phyloP scores from a whole-genome alignment of 2,329 filamentous ascomycete genomes.

The Cladophialophora carrionii region DNA sequence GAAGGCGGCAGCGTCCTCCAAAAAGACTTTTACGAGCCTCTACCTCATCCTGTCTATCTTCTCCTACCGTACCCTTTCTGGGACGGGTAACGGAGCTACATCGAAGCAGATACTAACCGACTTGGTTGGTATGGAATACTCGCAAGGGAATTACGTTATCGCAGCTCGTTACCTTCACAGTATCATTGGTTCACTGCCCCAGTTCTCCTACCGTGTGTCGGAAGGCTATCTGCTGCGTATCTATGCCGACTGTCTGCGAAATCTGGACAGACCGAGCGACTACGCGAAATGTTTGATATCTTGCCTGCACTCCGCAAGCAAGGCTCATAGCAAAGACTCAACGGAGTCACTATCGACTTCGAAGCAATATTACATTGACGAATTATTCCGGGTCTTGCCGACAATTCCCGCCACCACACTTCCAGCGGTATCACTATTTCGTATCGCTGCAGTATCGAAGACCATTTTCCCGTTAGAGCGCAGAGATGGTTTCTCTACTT shows the following conservation, averaged over 20 bases:
- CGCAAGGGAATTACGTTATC: slow-evolving; percentile 70
- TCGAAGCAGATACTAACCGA: slow-evolving; percentile 79
- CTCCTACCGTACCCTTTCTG: slow-evolving; percentile 75
- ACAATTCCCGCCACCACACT: slow-evolving; percentile 66
- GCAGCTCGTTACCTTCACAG: slow-evolving; percentile 78
- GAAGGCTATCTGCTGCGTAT: slow-evolving; percentile 84
- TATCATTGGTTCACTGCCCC: slow-evolving; percentile 77
- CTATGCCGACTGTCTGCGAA: slow-evolving; percentile 79
- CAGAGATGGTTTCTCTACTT: slow-evolving; percentile 74
- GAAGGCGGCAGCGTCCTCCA: slow-evolving; percentile 64
- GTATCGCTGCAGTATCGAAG: slow-evolving; percentile 67
- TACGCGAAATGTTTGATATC: slow-evolving; percentile 72
- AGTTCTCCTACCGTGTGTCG: slow-evolving; percentile 75
- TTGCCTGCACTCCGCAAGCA: slow-evolving; percentile 50
- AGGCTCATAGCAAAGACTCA: slow-evolving; percentile 45
- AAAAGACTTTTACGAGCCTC: slow-evolving; percentile 46
- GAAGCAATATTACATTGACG: slow-evolving; percentile 45
- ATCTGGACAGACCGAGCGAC: slow-evolving; percentile 74
- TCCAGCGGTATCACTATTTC: slow-evolving; percentile 74
- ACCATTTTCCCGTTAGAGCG: slow-evolving; percentile 70
- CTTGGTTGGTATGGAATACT: slow-evolving; percentile 80
- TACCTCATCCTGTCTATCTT: slow-evolving; percentile 69
- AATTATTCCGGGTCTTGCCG: slow-evolving; percentile 54
- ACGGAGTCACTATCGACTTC: slow-evolving; percentile 38
- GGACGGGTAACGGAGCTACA: slow-evolving; percentile 76